Base-by-base conservation (phyloP, 495 filamentous ascomycete genomes). In the Aspergillus hancockii region DNA sequence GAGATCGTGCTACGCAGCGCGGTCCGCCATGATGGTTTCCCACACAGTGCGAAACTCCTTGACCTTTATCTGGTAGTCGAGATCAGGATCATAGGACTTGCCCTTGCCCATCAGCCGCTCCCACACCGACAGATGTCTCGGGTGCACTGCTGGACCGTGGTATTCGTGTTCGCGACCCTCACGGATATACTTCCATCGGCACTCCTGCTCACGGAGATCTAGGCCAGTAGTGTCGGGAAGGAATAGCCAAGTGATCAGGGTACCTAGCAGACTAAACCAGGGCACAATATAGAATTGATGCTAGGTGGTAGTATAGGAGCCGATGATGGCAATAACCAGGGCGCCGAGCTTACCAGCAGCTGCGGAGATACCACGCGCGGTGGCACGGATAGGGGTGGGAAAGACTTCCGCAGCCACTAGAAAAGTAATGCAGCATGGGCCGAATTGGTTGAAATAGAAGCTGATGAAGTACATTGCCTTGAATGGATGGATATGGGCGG, bases 391-490 rank as follows among this genome's bases (percentile, higher is more conserved):
- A 4, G 90, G 88, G 0, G 92, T 95, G 2, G 92, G 92, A 79
- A 86, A 97, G 13, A 93, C 90, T 70, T 97, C 92, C 28, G 90
- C 92, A 28, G 92, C 92, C 18, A 93, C 90, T 57, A 96, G 80
- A 87, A 97, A 96, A 52, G 91, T 93, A 55, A 95, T 90, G 54
- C 83, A 85, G 81, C 95, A 96, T 73, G 92, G 91, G 8, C 92
- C 91, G 66, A 97, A 96, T 72, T 97, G 92, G 80, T 94, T 95
- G 86, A 97, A 97, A 81, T 96, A 96, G 40, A 88, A 91, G 45
- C 88, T 90, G 47, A 94, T 71, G 79, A 93, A 97, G 81, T 96
- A 83, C 89, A 97, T 94, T 59, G 91, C 83, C 74, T 94, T 91
- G 87, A 97, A 97, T 0, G 78, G 74, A 57, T 87, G 81, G 76